Evolutionary conservation across 2,329 filamentous ascomycete genomes (phyloP).

Genomic region (Tolypocladium pustulatum): DNA sequence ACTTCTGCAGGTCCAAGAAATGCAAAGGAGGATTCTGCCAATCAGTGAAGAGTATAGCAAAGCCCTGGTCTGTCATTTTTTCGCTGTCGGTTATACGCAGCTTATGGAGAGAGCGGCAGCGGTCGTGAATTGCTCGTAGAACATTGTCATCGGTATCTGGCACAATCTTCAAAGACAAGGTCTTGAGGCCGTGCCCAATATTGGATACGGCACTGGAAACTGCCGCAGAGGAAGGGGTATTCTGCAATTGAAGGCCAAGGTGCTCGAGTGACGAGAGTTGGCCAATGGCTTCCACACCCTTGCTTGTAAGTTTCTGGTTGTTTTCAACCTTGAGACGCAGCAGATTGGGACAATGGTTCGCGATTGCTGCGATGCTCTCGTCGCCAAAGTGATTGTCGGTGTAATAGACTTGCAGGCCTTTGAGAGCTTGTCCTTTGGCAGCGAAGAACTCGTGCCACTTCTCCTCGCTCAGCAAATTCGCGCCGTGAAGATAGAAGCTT

Average conservation of each 20-base stretch:
- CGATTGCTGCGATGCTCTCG: conserved; percentile 52
- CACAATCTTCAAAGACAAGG: conserved; percentile 67
- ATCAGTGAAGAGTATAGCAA: conserved; percentile 58
- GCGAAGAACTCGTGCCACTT: conserved; percentile 64
- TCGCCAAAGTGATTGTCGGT: conserved; percentile 77
- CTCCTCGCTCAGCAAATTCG: conserved; percentile 69
- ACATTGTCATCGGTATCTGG: conserved; percentile 56
- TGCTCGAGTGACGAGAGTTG: conserved; percentile 57
- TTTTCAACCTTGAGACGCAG: conserved; percentile 69
- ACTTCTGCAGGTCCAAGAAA: conserved; percentile 66
- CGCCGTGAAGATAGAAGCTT: conserved; percentile 67
- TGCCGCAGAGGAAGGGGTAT: conserved; percentile 42
- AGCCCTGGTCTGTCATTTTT: conserved; percentile 63
- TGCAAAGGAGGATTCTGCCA: conserved; percentile 67
- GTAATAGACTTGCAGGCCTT: conserved; percentile 67
- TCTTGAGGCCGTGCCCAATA: conserved; percentile 58
- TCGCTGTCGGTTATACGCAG: conserved; percentile 74
- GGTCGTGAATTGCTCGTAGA: conserved; percentile 57
- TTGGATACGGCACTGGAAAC: conserved; percentile 50
- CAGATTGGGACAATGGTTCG: conserved; percentile 55
- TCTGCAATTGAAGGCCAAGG: conserved; percentile 59
- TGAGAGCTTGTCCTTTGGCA: conserved; percentile 53
- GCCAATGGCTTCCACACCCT: conserved; percentile 55
- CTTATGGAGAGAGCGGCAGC: conserved; percentile 60
- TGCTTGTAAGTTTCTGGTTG: conserved; percentile 62